Evolutionary conservation across 768 basidiomycete species (phyloP).

Genomic region (Trametes maxima): DNA sequence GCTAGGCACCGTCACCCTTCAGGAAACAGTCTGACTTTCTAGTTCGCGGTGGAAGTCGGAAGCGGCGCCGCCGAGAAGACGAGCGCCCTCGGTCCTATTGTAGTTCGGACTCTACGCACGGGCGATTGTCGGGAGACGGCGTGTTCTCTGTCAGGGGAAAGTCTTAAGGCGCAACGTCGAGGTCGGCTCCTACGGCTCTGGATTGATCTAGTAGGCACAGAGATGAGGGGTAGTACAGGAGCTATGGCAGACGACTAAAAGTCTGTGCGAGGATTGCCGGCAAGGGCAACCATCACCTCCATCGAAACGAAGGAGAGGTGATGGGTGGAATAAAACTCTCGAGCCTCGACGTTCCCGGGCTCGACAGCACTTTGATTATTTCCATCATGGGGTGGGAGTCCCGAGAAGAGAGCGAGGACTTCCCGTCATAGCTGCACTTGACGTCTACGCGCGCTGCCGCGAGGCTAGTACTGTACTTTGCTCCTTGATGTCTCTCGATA

Average conservation of each 20-base stretch:
- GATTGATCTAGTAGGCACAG: too few relatives aligned
- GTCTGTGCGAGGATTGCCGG: too few relatives aligned
- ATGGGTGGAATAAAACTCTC: too few relatives aligned
- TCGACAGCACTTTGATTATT: not conserved
- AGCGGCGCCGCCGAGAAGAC: slow-evolving; percentile 4
- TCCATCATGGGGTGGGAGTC: slow-evolving; percentile 21
- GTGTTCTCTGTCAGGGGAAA: not conserved
- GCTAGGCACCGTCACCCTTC: slow-evolving; percentile 6
- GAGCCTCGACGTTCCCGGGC: not conserved
- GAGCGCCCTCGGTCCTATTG: slow-evolving; percentile 5
- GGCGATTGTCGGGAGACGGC: slow-evolving; percentile 13
- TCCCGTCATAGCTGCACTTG: slow-evolving; percentile 8
- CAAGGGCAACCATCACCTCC: too few relatives aligned
- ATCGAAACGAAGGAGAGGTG: too few relatives aligned
- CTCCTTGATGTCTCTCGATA: too few relatives aligned
- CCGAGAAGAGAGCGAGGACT: slow-evolving; percentile 24
- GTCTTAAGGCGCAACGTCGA: not conserved
- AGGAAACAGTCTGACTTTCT: not conserved
- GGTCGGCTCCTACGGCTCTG: not conserved
- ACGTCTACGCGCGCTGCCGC: not conserved
- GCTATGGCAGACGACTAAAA: not conserved
- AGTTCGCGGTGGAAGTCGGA: slow-evolving; percentile 2
- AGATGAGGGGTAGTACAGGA: too few relatives aligned
- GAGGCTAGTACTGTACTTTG: too few relatives aligned
- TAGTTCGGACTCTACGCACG: not conserved